Conservation (phyloP, 768 basidiomycete species). For the Daedalea quercina region DNA sequence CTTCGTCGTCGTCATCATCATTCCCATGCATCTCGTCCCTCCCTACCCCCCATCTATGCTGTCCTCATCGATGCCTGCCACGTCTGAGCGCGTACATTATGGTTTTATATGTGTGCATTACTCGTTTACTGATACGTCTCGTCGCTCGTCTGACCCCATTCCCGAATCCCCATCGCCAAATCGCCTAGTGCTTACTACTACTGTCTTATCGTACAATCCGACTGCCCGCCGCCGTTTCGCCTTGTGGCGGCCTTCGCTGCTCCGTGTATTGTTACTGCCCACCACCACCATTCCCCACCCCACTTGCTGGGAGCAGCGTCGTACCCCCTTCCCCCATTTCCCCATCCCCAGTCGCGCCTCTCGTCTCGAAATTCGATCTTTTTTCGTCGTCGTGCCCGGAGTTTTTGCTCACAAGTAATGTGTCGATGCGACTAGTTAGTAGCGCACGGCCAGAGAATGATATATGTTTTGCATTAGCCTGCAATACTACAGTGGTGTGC, state of each 20-base stretch:
- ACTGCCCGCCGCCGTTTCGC: neutral
- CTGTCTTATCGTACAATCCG: neutral
- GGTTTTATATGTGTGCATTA: conserved; percentile 13
- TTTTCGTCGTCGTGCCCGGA: neutral
- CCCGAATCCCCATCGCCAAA: neutral
- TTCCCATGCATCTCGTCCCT: neutral
- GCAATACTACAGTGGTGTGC: too few species aligned
- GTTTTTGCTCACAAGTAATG: neutral
- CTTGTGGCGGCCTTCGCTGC: conserved; percentile 34
- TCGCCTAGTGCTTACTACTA: neutral
- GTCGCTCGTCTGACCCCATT: neutral
- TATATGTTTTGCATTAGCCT: too few species aligned
- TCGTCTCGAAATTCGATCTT: neutral
- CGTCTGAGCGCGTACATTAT: conserved; percentile 17
- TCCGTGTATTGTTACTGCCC: conserved; percentile 28
- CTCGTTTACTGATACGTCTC: conserved; percentile 9
- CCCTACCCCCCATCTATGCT: conserved; percentile 9
- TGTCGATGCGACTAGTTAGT: neutral
- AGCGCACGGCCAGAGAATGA: neutral
- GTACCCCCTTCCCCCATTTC: conserved; percentile 32
- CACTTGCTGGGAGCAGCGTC: conserved; percentile 52
- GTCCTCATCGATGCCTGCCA: conserved; percentile 20
- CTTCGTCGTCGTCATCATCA: neutral
- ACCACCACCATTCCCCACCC: conserved; percentile 28
- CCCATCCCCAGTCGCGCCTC: neutral